Evolutionary conservation across 768 basidiomycete species (phyloP), one percentile per base, ranked within the genome.

Genomic region (Boletus vermiculosoides): DNA sequence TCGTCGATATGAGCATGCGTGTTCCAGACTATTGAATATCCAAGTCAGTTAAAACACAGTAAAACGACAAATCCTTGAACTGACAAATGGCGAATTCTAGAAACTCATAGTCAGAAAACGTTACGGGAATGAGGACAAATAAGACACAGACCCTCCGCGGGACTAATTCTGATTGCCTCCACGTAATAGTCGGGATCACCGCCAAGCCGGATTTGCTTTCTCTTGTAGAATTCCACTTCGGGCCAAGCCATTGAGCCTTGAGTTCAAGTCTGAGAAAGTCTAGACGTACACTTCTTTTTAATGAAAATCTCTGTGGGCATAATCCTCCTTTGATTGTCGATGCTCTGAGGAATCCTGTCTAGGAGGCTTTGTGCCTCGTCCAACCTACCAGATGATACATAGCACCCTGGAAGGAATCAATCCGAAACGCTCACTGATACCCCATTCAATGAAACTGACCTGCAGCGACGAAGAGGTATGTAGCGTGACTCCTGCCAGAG

Each of bases 401-500:
- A 78, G 63, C 90, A 92, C 1, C 90, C 87, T 80, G 40, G 6
- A 37, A 34, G 8, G 41, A 10, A 16, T 63, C 39, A 47, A 20
- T 60, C 11, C 3, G 30, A 53, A 45, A 46, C 3, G 16, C 20
- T 34, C 40, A 34, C 6, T 34, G 15, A 52, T 37, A 5, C 18
- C 9, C 15, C 33, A 30, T 50, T 22, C 33, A n/a, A 57, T 50
- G n/a, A n/a, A 53, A 54, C 72, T 52, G 28, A 73, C 83, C 87
- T n/a, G 86, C 88, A 22, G 87, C 85, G 34, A 90, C 80, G 67
- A 86, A 90, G 60, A 84, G 84, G 68, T 92, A 92, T 11, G 90
- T 91, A 3, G 81, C 88, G 50, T 88, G 90, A 65, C 85, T 86
- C 88, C 87, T 88, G 60, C 8, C 18, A 51, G 18, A 39, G 33